A percentile compares a stretch with the other conserved stretches of the same genome.
Conservation (phyloP, 371 early-diverging fungal genomes). For the Rhizopus stolonifer region DNA sequence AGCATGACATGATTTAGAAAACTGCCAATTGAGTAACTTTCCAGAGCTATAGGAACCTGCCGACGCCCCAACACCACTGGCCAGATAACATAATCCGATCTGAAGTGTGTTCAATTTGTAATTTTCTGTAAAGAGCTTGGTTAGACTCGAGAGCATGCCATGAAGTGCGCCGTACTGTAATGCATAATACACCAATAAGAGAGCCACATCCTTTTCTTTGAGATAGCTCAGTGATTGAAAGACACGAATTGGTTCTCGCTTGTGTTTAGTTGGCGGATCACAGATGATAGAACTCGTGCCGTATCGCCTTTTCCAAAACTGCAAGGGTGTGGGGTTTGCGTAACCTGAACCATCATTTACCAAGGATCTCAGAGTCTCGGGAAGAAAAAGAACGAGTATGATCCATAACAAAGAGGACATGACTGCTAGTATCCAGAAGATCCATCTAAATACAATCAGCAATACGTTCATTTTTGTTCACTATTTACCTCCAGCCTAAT, state of each 20-base stretch:
- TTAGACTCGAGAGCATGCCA: conserved; percentile 33
- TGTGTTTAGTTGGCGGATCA: not conserved
- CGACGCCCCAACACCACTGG: conserved; percentile 28
- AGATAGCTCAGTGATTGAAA: conserved; percentile 28
- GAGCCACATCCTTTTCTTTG: conserved; percentile 33
- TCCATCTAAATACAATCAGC: conserved; percentile 48
- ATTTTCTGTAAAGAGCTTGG: conserved; percentile 17
- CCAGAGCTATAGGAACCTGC: conserved; percentile 31
- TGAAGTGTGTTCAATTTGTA: conserved; percentile 26
- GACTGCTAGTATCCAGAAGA: conserved; percentile 60
- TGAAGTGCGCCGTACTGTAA: conserved; percentile 38
- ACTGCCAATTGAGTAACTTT: conserved; percentile 25
- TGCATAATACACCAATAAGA: conserved; percentile 28
- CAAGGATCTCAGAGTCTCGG: conserved; percentile 59
- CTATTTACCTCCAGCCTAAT: conserved; percentile 36
- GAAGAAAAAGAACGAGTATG: conserved; percentile 51
- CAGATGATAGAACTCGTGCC: too few relatives aligned
- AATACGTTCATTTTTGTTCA: too few relatives aligned
- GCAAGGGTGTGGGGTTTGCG: conserved; percentile 27
- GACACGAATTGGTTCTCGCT: conserved; percentile 1
- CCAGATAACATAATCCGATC: conserved; percentile 31
- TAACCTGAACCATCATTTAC: conserved; percentile 31
- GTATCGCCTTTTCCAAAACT: conserved; percentile 14
- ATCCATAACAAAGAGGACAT: conserved; percentile 47
- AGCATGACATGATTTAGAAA: not conserved